Base-by-base conservation (phyloP, 2,329 filamentous ascomycete species). In the Cyphellophora attinorum region DNA sequence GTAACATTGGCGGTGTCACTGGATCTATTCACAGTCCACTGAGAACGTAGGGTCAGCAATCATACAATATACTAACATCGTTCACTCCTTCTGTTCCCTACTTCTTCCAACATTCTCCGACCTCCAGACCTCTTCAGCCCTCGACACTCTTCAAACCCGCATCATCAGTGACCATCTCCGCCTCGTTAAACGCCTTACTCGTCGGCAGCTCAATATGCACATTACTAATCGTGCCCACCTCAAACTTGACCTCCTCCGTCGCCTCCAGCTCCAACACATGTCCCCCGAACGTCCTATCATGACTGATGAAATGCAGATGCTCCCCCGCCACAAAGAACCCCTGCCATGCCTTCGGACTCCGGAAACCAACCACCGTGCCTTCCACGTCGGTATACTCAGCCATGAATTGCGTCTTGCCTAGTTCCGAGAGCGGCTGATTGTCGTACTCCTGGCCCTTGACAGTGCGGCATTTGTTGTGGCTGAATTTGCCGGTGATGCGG, bases 331-430 rank as follows among this genome's bases (percentile, higher is more conserved):
- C 56, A 11, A 55, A 56, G 37, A 62, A 58, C 1, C 60, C 60
- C 31, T 58, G 57, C 52, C 56, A 59, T 30, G 56, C 58, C 19
- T 39, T 39, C 2, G 60, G 61, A 18, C 60, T 57, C 30, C 59
- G 47, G 36, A 66, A 62, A 2, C 62, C 62, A 35, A 67, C 56
- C 11, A 67, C 53, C 3, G 56, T 60, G 1, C 60, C 62, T 8
- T 51, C 47, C 6, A 61, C 49, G 33, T 57, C 42, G 6, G 48
- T 35, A 34, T 61, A 63, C 30, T 47, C 46, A 28, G 57, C 53
- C 6, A 62, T 58, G 11, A 48, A 53, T 45, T 64, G 61, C 40
- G 56, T 57, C 44, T 59, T 52, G 4, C 58, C 59, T 6, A 60
- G 44, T 42, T 60, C 57, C 0, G 50, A 47, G 2, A 56, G 33